phyloP scores from a whole-genome alignment of 208 protist species.

The Strigomonas culicis region DNA sequence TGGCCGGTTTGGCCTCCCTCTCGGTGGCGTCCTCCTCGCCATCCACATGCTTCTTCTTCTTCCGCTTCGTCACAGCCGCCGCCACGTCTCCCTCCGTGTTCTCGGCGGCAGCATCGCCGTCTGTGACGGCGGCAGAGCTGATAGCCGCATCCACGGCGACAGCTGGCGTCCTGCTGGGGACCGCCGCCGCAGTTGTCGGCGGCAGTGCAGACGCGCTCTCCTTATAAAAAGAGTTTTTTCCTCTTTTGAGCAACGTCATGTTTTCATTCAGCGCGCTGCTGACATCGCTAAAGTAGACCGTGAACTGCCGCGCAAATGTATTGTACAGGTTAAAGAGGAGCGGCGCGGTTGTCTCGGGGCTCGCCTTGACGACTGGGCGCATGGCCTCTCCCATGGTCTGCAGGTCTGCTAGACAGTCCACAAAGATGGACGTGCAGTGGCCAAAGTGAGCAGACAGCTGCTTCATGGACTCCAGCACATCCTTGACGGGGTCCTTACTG shows the following conservation, averaged over 20 bases:
- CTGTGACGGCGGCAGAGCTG: too few species aligned
- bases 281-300: conserved; percentile 36
- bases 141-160: neutral
- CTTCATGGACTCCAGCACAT: conserved; percentile 6
- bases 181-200: neutral
- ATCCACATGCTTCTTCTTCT: conserved; percentile 11
- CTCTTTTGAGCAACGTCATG: conserved; percentile 24
- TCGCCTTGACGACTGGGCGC: conserved; percentile 45
- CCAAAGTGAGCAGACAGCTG: conserved; percentile 20
- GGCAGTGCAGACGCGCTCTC: neutral
- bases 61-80: conserved; percentile 9
- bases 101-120: neutral
- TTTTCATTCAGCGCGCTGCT: conserved; percentile 16
- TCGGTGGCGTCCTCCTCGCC: neutral
- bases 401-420: conserved; percentile 55
- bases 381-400: conserved; percentile 63
- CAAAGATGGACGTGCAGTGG: conserved; percentile 21
- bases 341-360: conserved; percentile 35
- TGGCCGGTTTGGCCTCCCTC: neutral
- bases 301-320: conserved; percentile 51
- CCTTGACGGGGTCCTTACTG: neutral
- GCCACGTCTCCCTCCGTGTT: neutral
- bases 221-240: conserved; percentile 28
- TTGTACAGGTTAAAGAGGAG: conserved; percentile 69
- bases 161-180: neutral